Conservation (phyloP, 768 basidiomycete genomes). For the Symmetrospora coprosmae region DNA sequence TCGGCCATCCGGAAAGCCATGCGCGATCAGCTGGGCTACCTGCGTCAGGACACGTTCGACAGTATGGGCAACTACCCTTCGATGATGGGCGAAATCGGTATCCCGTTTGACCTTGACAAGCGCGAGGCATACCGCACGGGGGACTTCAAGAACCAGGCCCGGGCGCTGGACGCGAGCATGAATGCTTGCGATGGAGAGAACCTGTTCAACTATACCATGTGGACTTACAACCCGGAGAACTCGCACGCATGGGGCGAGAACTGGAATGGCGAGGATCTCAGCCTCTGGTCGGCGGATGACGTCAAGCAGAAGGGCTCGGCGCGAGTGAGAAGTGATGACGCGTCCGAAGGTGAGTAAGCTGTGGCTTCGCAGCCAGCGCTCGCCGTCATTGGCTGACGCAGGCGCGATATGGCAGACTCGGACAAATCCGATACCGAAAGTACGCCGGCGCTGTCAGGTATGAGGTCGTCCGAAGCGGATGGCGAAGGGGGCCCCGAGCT, state of each 20-base stretch:
- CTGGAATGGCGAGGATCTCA: slow-evolving; percentile 94
- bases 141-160: slow-evolving; percentile 47
- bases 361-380: neutral
- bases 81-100: slow-evolving; percentile 89
- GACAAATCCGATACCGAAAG: neutral
- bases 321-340: neutral
- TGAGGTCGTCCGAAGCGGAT: neutral
- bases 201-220: slow-evolving; percentile 39
- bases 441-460: neutral
- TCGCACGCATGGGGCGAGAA: slow-evolving; percentile 81
- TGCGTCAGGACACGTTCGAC: slow-evolving; percentile 58
- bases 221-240: slow-evolving; percentile 47
- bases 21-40: slow-evolving; percentile 63
- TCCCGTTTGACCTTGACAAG: slow-evolving; percentile 83
- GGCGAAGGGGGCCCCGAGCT: slow-evolving; percentile 37
- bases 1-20: slow-evolving; percentile 62
- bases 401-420: neutral
- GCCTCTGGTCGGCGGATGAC: slow-evolving; percentile 71
- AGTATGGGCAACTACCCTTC: slow-evolving; percentile 58
- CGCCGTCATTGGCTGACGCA: neutral
- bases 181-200: slow-evolving; percentile 40
- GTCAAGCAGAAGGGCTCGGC: neutral
- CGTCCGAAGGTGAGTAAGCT: neutral
- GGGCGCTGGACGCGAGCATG: slow-evolving; percentile 39
- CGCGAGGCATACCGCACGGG: slow-evolving; percentile 68